Conservation (phyloP, 768 basidiomycete genomes). For the Boletus barrowsii region DNA sequence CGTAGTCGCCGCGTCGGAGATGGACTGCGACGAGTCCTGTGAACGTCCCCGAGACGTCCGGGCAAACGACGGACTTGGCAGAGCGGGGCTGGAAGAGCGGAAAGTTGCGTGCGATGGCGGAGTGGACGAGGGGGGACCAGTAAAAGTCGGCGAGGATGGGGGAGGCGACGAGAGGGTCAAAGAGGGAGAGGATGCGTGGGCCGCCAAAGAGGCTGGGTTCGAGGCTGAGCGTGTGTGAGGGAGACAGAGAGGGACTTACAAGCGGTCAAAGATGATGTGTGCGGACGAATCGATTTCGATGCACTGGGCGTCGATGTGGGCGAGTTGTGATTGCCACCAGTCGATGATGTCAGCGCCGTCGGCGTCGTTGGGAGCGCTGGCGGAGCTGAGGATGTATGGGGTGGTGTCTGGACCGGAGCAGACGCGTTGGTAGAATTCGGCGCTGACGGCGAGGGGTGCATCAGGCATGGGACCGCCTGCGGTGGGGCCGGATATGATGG, state of each 20-base stretch:
- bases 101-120: conserved; percentile 50
- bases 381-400: conserved; percentile 35
- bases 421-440: conserved; percentile 46
- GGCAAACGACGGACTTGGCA: conserved; percentile 18
- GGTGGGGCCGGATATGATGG: conserved; percentile 55
- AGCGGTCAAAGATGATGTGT: conserved; percentile 44
- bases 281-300: conserved; percentile 43
- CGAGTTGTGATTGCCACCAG: conserved; percentile 49
- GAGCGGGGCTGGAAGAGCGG: conserved; percentile 37
- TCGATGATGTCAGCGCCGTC: conserved; percentile 44
- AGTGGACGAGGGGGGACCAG: conserved; percentile 53
- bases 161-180: conserved; percentile 42
- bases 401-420: conserved; percentile 38
- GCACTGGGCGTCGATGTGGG: conserved; percentile 35
- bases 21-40: conserved; percentile 52
- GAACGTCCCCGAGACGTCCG: conserved; percentile 27
- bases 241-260: conserved; percentile 32
- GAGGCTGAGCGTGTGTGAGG: not conserved
- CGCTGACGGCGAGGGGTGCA: conserved; percentile 40
- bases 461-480: conserved; percentile 44
- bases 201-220: conserved; percentile 45
- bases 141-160: conserved; percentile 49
- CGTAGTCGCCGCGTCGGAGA: conserved; percentile 57
- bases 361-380: conserved; percentile 34
- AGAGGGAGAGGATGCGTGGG: conserved; percentile 39